Evolutionary conservation across 2,329 filamentous ascomycete species (phyloP).

Genomic region (Fusarium hostae): DNA sequence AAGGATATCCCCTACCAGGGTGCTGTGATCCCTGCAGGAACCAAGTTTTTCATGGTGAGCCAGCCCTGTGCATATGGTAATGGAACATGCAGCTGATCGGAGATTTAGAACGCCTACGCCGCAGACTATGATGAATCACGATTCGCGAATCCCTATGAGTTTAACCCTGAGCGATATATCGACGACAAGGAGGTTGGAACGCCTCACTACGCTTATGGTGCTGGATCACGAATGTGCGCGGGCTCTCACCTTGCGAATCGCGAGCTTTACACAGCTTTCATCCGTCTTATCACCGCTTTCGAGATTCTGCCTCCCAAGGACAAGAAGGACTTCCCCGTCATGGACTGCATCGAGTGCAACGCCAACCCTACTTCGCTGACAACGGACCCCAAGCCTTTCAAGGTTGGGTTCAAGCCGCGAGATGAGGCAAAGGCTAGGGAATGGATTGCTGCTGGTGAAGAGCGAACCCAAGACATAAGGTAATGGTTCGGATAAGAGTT

Average conservation of each 20-base stretch:
- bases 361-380: constrained; percentile 67
- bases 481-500: constrained; percentile 1
- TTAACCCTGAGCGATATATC: constrained; percentile 78
- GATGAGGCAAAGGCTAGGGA: constrained; percentile 56
- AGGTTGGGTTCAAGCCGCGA: constrained; percentile 56
- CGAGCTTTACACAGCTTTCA: constrained; percentile 69
- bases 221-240: constrained; percentile 71
- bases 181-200: constrained; percentile 65
- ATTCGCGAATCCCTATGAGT: constrained; percentile 71
- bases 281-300: constrained; percentile 69
- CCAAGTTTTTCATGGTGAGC: constrained; percentile 79
- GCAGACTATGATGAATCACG: constrained; percentile 77
- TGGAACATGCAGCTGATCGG: background rate
- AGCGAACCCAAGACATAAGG: constrained; percentile 57
- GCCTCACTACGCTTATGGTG: constrained; percentile 71
- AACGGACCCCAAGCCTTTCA: constrained; percentile 71
- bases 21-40: constrained; percentile 76
- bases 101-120: constrained; percentile 73
- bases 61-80: background rate
- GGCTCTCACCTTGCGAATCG: constrained; percentile 72
- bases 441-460: constrained; percentile 66
- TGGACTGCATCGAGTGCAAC: constrained; percentile 69
- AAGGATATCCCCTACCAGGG: constrained; percentile 78
- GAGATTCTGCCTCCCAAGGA: constrained; percentile 61
- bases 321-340: constrained; percentile 59